Evolutionary conservation across 1,284 basidiomycete genomes (phyloP).

Genomic region (Marasmius oreades): DNA sequence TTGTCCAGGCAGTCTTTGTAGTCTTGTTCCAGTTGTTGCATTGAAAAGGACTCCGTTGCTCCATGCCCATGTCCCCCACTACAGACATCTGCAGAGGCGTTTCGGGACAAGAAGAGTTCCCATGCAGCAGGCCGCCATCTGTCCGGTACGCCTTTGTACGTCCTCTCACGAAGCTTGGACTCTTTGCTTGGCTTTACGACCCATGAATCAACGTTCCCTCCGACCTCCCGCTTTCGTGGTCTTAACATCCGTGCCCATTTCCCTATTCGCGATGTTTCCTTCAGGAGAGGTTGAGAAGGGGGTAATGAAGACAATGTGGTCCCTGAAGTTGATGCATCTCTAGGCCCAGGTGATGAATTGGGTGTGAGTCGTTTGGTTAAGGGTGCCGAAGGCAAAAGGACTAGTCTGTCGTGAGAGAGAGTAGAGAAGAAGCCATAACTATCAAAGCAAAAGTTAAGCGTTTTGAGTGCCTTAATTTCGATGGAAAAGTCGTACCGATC

Average conservation of each 20-base stretch:
- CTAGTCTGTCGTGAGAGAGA: conserved; percentile 74
- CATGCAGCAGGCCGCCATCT: conserved; percentile 93
- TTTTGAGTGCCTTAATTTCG: conserved; percentile 15
- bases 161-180: conserved; percentile 64
- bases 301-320: conserved; percentile 44
- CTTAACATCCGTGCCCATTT: conserved; percentile 91
- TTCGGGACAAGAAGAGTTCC: conserved; percentile 63
- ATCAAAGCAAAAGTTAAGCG: conserved; percentile 13
- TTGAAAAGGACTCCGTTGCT: conserved; percentile 37
- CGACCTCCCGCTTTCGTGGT: conserved; percentile 62
- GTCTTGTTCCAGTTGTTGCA: conserved; percentile 42
- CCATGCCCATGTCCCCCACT: neutral
- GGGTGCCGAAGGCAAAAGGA: conserved; percentile 61
- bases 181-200: conserved; percentile 59
- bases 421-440: conserved; percentile 86
- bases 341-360: conserved; percentile 38
- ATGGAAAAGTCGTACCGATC: conserved; percentile 64
- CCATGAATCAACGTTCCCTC: conserved; percentile 81
- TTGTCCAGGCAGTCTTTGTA: conserved; percentile 70
- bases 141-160: conserved; percentile 97
- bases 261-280: conserved; percentile 69
- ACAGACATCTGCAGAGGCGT: neutral
- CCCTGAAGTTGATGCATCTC: conserved; percentile 35
- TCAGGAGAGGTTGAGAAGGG: conserved; percentile 42
- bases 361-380: conserved; percentile 58